These are phyloP conservation scores for Choanephora cucurbitarum DNA, from an alignment of 371 early-diverging fungal genomes.

Conservation along the genomic window DNA sequence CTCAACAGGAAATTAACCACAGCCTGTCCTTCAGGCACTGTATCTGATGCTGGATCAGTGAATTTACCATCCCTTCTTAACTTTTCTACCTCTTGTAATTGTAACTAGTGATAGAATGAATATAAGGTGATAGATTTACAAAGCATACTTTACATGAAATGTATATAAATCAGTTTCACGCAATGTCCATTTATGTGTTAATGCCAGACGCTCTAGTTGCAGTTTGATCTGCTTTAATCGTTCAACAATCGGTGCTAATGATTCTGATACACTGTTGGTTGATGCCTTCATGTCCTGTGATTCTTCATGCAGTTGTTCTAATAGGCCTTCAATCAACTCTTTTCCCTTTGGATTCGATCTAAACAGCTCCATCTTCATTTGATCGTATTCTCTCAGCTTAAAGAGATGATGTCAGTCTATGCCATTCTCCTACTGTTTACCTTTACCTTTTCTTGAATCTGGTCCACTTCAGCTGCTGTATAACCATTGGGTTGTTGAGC, in stretches of 20 bases:
- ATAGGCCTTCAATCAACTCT: conserved; percentile 78
- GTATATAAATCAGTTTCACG: conserved; percentile 83
- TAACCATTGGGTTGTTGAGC: conserved; percentile 51
- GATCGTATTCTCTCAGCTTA: conserved; percentile 68
- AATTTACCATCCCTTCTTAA: conserved; percentile 73
- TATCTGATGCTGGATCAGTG: conserved; percentile 62
- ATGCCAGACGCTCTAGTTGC: conserved; percentile 71
- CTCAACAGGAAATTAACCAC: conserved; percentile 83
- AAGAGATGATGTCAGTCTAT: too few species aligned
- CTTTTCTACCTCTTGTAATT: conserved; percentile 73
- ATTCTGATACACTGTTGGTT: conserved; percentile 70
- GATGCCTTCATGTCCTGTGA: conserved; percentile 78
- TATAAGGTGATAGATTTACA: too few species aligned
- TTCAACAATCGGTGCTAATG: conserved; percentile 72
- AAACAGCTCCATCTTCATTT: conserved; percentile 62
- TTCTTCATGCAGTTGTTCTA: conserved; percentile 84
- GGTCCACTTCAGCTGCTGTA: conserved; percentile 47
- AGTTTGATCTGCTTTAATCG: conserved; percentile 71
- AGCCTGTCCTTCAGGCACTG: conserved; percentile 71
- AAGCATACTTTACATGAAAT: conserved; percentile 74
- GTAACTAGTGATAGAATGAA: too few species aligned
- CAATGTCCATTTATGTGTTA: conserved; percentile 83
- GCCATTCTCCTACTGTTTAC: too few species aligned
- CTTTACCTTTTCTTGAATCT: conserved; percentile 63
- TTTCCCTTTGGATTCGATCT: conserved; percentile 69